A percentile compares a stretch with the other conserved stretches of the same genome.
phyloP scores from a whole-genome alignment of 2,329 filamentous ascomycete genomes.

The Neoscytalidium dimidiatum region DNA sequence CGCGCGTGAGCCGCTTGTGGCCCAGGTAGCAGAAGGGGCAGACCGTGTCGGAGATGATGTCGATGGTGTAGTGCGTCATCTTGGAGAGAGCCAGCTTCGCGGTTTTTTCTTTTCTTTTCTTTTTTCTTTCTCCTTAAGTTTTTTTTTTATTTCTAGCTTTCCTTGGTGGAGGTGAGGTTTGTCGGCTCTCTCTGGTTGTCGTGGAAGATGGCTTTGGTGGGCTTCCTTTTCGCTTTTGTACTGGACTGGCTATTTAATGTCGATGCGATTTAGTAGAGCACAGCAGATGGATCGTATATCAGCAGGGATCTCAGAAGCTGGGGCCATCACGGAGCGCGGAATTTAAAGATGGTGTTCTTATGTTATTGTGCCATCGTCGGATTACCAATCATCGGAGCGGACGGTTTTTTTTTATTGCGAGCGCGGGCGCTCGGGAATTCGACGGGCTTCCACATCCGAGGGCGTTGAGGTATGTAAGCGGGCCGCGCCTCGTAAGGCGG shows the following conservation, averaged over 20 bases:
- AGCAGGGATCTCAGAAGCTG: background rate
- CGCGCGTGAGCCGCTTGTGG: slow-evolving; percentile 71
- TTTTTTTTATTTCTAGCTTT: background rate
- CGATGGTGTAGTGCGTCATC: slow-evolving; percentile 67
- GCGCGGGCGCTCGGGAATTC: background rate
- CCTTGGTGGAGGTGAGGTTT: background rate
- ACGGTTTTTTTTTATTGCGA: background rate
- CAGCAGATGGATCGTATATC: background rate
- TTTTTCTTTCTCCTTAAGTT: background rate
- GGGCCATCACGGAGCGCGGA: background rate
- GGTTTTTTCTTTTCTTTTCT: background rate
- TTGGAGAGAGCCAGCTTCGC: slow-evolving; percentile 24
- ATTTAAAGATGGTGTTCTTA: background rate
- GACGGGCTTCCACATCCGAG: background rate
- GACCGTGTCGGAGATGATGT: slow-evolving; percentile 78
- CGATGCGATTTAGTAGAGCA: too few relatives aligned
- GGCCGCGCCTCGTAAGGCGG: background rate
- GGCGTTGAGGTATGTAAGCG: background rate
- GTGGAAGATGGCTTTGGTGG: too few relatives aligned
- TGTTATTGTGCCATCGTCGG: slow-evolving; percentile 6
- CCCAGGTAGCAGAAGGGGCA: slow-evolving; percentile 79
- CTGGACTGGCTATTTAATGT: too few relatives aligned
- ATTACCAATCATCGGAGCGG: slow-evolving; percentile 11
- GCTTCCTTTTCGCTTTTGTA: too few relatives aligned
- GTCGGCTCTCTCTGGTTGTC: too few relatives aligned